Evolutionary conservation across 192 early-diverging fungal species (phyloP), one percentile per base, ranked within the genome.

Genomic region (Mortierella hygrophila): DNA sequence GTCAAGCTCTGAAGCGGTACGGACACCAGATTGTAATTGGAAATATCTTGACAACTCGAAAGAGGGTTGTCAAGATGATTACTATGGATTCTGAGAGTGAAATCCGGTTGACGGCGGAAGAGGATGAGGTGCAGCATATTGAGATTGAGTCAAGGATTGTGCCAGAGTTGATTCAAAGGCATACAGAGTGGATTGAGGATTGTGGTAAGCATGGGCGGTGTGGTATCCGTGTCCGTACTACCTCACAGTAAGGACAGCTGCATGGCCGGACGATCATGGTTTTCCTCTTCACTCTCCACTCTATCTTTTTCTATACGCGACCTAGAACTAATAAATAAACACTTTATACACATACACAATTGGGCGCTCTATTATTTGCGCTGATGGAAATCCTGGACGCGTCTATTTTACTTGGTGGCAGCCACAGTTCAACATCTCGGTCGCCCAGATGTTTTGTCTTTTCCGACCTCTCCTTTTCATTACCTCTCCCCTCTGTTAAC

Each of bases 1-100:
- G 92, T 21, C 88, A 93, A 80, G 94, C 97, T 4, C 80, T 99
- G 38, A 90, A 88, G 38, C 90, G 94, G 46, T 99, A 99, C 87
- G 96, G 97, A 23, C 99, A 99, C 87, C 98, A 99, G 87, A 92
- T 98, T 32, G 99, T 99, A 40, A 97, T 99, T 90, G 98, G 95
- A 71, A 99, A 99, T 78, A 92, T 99, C 85, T 87, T 99, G 13
- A 84, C 88, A 44, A 98, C 97, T 3, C 92, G 99, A 46, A 99
- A 99, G 90, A 87, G 90, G 40, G 91, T 93, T 29, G 98, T 99
- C 20, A 93, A 90, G 72, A 60, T 96, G 68, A 92, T 94, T 63
- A 93, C 93, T 4, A 35, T 82, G 11, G 83, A 89, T 16, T 85
- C 81, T 9, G 89, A 92, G 75, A 68, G 76, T 10, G 87, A 90